Percentiles rank a stretch among this genome's conserved stretches.
phyloP scores from a whole-genome alignment of 345 rosid genomes.

The Bruguiera parviflora region DNA sequence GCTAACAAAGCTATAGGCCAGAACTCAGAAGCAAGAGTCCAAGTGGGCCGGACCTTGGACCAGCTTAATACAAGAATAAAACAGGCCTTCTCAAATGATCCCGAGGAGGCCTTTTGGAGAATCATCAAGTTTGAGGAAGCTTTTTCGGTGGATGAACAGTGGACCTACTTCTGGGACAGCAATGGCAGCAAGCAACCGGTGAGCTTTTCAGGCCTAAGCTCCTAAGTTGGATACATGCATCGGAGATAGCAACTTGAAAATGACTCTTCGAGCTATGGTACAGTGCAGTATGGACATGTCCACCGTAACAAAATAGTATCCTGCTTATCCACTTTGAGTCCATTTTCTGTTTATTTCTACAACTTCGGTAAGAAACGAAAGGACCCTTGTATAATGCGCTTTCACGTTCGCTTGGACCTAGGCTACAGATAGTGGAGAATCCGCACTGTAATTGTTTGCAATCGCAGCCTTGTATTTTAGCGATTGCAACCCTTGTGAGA shows the following conservation, averaged over 20 bases:
- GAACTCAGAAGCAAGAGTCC: background rate
- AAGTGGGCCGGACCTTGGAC: slow-evolving; percentile 23
- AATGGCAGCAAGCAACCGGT: slow-evolving; percentile 18
- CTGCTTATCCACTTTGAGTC: slow-evolving; percentile 15
- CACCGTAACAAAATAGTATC: background rate
- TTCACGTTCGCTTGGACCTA: slow-evolving; percentile 12
- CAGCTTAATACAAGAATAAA: slow-evolving; percentile 3
- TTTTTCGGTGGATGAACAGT: slow-evolving; percentile 4
- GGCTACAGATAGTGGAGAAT: background rate
- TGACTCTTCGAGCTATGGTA: slow-evolving; percentile 10
- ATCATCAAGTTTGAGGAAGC: background rate
- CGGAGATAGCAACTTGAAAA: slow-evolving; percentile 15
- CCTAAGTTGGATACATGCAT: background rate
- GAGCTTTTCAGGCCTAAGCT: background rate
- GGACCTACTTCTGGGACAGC: slow-evolving; percentile 13
- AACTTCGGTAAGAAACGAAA: background rate
- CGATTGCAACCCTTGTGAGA: too few species aligned
- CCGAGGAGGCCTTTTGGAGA: background rate
- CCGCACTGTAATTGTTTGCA: background rate
- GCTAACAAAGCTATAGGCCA: background rate
- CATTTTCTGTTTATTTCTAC: slow-evolving; percentile 3
- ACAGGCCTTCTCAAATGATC: slow-evolving; percentile 6
- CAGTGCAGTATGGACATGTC: background rate
- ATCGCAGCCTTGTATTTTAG: background rate
- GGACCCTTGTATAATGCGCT: background rate